Conservation (phyloP, 2,329 filamentous ascomycete species). For the Neonectria coccinea region DNA sequence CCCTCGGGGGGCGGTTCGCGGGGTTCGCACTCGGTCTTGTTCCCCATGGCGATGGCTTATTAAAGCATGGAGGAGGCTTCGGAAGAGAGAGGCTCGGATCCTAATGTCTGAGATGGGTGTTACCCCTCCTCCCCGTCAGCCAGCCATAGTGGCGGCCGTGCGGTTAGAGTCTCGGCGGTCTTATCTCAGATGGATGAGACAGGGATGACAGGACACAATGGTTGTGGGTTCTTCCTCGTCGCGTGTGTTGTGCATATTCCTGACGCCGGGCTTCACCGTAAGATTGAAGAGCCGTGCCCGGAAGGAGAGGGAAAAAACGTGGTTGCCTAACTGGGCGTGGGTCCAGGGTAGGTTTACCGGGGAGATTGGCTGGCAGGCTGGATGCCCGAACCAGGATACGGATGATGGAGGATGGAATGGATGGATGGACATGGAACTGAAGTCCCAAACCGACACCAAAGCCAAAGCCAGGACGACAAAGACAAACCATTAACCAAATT, state of each 20-base stretch:
- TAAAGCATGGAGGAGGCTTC: background rate
- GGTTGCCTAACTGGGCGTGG: constrained; percentile 24
- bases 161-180: constrained; percentile 3
- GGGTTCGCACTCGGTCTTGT: background rate
- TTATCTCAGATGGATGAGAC: constrained; percentile 25
- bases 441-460: constrained; percentile 4
- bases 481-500: background rate
- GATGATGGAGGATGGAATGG: background rate
- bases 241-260: constrained; percentile 9
- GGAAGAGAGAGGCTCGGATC: constrained; percentile 8
- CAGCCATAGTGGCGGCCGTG: background rate
- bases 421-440: constrained; percentile 12
- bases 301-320: constrained; percentile 11
- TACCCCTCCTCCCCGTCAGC: background rate
- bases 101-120: background rate
- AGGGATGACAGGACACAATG: constrained; percentile 14
- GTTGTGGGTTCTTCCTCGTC: background rate
- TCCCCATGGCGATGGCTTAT: constrained; percentile 13
- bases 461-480: no score
- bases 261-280: constrained; percentile 27
- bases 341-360: constrained; percentile 23
- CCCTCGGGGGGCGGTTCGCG: constrained; percentile 8
- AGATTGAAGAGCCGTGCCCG: constrained; percentile 21
- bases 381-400: constrained; percentile 16
- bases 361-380: background rate